Evolutionary conservation across 331 rosid genomes (phyloP).

Genomic region (Spiraea crenata): DNA sequence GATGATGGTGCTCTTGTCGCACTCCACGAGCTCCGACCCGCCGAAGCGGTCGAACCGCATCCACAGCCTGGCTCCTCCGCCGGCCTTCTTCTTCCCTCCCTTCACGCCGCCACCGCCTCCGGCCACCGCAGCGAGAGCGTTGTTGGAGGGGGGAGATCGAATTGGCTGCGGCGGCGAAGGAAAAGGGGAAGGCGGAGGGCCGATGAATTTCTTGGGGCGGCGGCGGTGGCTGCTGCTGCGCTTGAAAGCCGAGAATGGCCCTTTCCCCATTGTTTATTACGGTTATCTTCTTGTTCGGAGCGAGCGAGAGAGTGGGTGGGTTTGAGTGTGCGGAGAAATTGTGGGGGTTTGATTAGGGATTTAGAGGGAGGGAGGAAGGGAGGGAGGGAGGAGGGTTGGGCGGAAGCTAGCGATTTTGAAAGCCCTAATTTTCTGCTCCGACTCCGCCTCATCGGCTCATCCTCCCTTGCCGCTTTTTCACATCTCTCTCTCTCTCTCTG

Average conservation of each 20-base stretch:
- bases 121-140: conserved; percentile 8
- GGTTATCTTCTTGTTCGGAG: background rate
- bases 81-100: conserved; percentile 59
- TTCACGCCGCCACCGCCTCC: conserved; percentile 28
- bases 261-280: conserved; percentile 38
- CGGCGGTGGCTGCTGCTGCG: conserved; percentile 45
- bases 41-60: conserved; percentile 79
- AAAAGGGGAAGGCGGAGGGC: conserved; percentile 4
- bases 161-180: conserved; percentile 11
- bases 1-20: conserved; percentile 71
- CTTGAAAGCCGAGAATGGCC: conserved; percentile 40
- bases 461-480: too few relatives aligned
- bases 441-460: too few relatives aligned
- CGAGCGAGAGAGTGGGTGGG: background rate
- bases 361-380: background rate
- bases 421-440: background rate
- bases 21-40: conserved; percentile 63
- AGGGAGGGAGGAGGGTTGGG: background rate
- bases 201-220: conserved; percentile 31
- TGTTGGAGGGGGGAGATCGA: conserved; percentile 2
- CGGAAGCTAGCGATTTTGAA: background rate
- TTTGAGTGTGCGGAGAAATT: too few relatives aligned
- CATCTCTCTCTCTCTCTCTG: background rate
- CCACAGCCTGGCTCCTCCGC: conserved; percentile 73
- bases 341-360: background rate